phyloP scores from a whole-genome alignment of 441 rosid species.

The Populus trichocarpa region DNA sequence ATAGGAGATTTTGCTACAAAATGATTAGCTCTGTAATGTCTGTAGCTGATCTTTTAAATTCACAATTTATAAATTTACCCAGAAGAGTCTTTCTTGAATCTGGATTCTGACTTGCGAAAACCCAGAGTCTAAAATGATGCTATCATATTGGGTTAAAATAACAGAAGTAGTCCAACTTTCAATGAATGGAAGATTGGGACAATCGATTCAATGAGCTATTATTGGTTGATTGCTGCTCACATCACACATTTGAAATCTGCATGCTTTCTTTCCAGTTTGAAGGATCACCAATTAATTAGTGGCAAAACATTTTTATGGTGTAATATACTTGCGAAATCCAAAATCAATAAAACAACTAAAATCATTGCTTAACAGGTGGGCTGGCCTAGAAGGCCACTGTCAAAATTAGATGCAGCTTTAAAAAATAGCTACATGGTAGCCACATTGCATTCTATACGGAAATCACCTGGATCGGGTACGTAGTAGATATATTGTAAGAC shows the following conservation, averaged over 20 bases:
- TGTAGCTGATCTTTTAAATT: background rate
- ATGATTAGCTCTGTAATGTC: background rate
- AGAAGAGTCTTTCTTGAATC: background rate
- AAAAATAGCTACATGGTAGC: slow-evolving; percentile 96
- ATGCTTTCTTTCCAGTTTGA: background rate
- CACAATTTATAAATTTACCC: background rate
- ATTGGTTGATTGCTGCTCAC: background rate
- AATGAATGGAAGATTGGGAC: background rate
- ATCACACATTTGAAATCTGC: background rate
- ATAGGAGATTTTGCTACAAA: background rate
- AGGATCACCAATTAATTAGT: background rate
- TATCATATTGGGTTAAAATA: background rate
- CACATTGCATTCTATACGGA: slow-evolving; percentile 68
- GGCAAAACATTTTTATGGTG: background rate
- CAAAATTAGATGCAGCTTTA: slow-evolving; percentile 84
- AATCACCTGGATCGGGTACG: slow-evolving; percentile 67
- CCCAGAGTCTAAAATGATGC: background rate
- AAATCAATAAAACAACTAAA: background rate
- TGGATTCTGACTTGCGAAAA: background rate
- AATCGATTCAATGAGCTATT: background rate
- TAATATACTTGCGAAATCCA: background rate
- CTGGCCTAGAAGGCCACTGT: slow-evolving; percentile 90
- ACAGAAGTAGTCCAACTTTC: background rate
- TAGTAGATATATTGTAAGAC: slow-evolving; percentile 9
- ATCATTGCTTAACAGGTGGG: slow-evolving; percentile 55